Conservation (phyloP, 495 filamentous ascomycete genomes). For the Podospora didyma region DNA sequence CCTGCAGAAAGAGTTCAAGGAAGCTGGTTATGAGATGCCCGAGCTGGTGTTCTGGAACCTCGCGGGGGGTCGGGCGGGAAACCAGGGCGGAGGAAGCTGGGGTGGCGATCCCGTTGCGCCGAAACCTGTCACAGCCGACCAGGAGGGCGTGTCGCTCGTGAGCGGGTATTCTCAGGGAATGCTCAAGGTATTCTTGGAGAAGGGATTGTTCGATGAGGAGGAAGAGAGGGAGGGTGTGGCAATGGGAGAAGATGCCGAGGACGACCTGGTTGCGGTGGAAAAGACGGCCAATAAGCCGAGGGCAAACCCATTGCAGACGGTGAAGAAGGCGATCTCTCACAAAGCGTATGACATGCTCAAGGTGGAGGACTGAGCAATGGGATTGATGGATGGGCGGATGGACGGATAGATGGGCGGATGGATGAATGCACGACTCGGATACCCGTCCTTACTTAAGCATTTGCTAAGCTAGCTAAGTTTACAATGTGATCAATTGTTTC, state of each 20-base stretch:
- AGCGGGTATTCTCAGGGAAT: constrained; percentile 45
- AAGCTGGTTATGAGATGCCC: constrained; percentile 45
- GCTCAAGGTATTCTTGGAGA: constrained; percentile 47
- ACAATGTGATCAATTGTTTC: too few species aligned
- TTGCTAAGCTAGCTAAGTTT: background rate
- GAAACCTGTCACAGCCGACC: constrained; percentile 37
- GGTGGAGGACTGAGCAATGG: constrained; percentile 38
- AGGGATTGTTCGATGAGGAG: constrained; percentile 33
- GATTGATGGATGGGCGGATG: too few species aligned
- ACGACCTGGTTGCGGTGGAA: constrained; percentile 15
- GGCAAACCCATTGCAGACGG: constrained; percentile 30
- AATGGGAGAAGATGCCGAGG: constrained; percentile 17
- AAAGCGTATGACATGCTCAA: constrained; percentile 40
- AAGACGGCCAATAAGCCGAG: constrained; percentile 18
- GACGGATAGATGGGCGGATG: too few species aligned
- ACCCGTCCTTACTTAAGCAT: too few species aligned
- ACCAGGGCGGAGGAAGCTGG: constrained; percentile 6
- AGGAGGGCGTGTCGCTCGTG: constrained; percentile 35
- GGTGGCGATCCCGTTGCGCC: constrained; percentile 23
- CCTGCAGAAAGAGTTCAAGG: constrained; percentile 31
- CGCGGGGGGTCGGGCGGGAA: constrained; percentile 29
- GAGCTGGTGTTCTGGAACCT: constrained; percentile 50
- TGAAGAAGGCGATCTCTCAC: constrained; percentile 41
- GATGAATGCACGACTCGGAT: too few species aligned
- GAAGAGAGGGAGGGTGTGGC: constrained; percentile 29